Evolutionary conservation across 306 rosid genomes (phyloP).

Genomic region (Malus sylvestris): DNA sequence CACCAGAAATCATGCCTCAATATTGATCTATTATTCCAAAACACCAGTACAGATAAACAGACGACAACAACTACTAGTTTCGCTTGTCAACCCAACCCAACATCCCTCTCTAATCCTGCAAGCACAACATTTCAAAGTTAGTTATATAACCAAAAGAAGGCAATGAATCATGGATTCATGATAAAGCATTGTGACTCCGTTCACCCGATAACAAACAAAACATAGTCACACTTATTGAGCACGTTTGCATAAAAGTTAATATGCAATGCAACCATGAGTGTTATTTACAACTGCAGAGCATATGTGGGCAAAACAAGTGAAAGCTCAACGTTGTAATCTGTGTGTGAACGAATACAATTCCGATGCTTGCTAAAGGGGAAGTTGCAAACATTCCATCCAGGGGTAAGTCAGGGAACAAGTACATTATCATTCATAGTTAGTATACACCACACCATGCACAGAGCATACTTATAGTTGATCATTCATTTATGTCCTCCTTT

Average conservation of each 20-base stretch:
- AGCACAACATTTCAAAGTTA: background rate
- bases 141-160: background rate
- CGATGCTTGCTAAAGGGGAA: background rate
- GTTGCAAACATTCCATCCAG: background rate
- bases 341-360: background rate
- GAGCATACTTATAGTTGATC: background rate
- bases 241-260: background rate
- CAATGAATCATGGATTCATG: background rate
- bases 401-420: background rate
- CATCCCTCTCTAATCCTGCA: constrained; percentile 33
- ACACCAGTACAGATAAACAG: constrained; percentile 10
- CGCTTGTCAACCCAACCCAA: background rate
- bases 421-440: background rate
- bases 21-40: background rate
- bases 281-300: background rate
- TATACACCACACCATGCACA: background rate
- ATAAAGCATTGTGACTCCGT: background rate
- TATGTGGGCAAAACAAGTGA: background rate
- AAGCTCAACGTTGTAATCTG: background rate
- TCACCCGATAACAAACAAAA: background rate
- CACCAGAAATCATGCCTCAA: background rate
- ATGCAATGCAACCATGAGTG: background rate
- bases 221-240: too few species aligned
- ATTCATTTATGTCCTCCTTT: background rate
- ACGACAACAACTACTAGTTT: background rate